Evolutionary conservation across 179 eudicot species (phyloP).

Genomic region (Spergularia azorica): DNA sequence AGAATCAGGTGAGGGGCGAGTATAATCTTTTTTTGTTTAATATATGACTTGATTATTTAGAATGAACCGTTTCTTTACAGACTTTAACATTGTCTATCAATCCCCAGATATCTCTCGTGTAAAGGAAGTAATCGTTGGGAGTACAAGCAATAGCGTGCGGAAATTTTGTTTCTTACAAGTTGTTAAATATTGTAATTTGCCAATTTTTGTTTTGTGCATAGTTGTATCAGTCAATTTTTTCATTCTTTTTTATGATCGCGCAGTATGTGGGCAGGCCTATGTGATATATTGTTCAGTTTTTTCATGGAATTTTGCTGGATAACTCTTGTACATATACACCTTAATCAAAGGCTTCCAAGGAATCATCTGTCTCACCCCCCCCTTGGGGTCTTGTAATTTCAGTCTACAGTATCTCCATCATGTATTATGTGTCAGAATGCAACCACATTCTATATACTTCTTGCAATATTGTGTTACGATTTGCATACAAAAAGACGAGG

Average conservation of each 20-base stretch:
- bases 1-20: conserved; percentile 32
- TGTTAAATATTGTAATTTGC: conserved; percentile 34
- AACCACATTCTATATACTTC: too few species aligned
- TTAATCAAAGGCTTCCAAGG: too few species aligned
- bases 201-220: conserved; percentile 32
- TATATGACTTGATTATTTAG: background rate
- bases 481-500: too few species aligned
- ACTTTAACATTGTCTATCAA: conserved; percentile 7
- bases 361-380: too few species aligned
- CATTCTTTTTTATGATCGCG: conserved; percentile 33
- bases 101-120: conserved; percentile 30
- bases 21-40: background rate
- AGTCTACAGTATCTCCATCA: too few species aligned
- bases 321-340: conserved; percentile 14
- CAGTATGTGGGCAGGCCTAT: conserved; percentile 24
- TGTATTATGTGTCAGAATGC: too few species aligned
- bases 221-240: conserved; percentile 33
- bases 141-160: conserved; percentile 13
- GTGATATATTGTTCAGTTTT: conserved; percentile 21
- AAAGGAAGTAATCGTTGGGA: conserved; percentile 19
- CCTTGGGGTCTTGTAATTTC: too few species aligned
- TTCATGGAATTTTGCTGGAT: conserved; percentile 32
- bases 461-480: too few species aligned
- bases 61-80: background rate
- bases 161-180: conserved; percentile 24